These are phyloP conservation scores for Tylopilus sp. DNA, from an alignment of 1,284 basidiomycete species.

Conservation along the genomic window DNA sequence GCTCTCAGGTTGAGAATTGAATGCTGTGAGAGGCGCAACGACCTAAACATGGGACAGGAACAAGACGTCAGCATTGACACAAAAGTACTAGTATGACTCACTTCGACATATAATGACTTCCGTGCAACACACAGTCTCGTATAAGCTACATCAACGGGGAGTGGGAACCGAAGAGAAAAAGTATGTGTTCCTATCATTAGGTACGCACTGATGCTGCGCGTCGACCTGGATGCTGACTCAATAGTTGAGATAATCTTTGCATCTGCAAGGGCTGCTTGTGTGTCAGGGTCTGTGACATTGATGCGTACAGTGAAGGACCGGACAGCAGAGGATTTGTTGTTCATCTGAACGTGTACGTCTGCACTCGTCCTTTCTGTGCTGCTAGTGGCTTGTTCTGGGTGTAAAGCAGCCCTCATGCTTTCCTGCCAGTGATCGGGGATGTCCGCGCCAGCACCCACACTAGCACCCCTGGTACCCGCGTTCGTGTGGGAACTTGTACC, in stretches of 20 bases:
- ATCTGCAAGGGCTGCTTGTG: conserved; percentile 13
- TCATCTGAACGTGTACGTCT: conserved; percentile 15
- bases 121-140: conserved; percentile 47
- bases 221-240: not conserved
- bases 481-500: not conserved
- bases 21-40: conserved; percentile 27
- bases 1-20: conserved; percentile 18
- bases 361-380: not conserved
- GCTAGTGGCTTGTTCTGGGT: not conserved
- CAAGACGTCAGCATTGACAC: not conserved
- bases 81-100: conserved; percentile 13
- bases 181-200: conserved; percentile 15
- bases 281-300: conserved; percentile 20
- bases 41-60: conserved; percentile 22
- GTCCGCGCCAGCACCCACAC: not conserved
- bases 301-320: conserved; percentile 20
- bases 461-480: too few relatives aligned
- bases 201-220: not conserved
- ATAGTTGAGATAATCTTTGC: conserved; percentile 9
- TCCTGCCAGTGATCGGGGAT: conserved; percentile 10
- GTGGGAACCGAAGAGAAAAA: conserved; percentile 20
- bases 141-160: conserved; percentile 35
- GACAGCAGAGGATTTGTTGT: conserved; percentile 4
- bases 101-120: conserved; percentile 53
- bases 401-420: not conserved